Conservation (phyloP, 306 rosid species). For the Quercus mongolica region DNA sequence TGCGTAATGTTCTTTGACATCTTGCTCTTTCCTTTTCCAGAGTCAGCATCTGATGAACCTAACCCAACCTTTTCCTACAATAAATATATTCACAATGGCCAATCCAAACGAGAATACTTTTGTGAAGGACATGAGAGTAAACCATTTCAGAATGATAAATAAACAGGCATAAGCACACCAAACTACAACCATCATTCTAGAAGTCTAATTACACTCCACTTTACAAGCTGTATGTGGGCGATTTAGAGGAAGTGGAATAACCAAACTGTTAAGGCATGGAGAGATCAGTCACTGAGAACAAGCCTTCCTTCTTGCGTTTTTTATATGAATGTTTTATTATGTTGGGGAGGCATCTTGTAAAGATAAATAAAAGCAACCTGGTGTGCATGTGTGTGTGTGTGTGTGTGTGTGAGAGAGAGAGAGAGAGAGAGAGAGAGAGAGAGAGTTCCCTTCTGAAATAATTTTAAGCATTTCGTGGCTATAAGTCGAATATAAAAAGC, state of each 20-base stretch:
- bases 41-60: conserved; percentile 68
- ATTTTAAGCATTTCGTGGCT: not conserved
- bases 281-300: too few species aligned
- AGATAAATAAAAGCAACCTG: not conserved
- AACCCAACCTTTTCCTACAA: conserved; percentile 84
- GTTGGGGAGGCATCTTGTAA: too few species aligned
- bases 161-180: not conserved
- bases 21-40: conserved; percentile 99
- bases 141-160: not conserved
- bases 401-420: too few species aligned
- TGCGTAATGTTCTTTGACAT: conserved; percentile 66
- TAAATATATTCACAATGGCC: conserved; percentile 14
- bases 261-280: too few species aligned
- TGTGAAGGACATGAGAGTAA: not conserved
- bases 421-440: not conserved
- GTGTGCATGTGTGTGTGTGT: not conserved
- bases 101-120: not conserved
- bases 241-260: too few species aligned
- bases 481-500: too few species aligned
- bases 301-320: too few species aligned
- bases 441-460: not conserved
- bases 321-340: too few species aligned
- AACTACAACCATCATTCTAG: not conserved
- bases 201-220: not conserved
- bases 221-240: not conserved